These are phyloP conservation scores for Malassezia psittaci DNA, from an alignment of 1,284 basidiomycete genomes.

Conservation along the genomic window DNA sequence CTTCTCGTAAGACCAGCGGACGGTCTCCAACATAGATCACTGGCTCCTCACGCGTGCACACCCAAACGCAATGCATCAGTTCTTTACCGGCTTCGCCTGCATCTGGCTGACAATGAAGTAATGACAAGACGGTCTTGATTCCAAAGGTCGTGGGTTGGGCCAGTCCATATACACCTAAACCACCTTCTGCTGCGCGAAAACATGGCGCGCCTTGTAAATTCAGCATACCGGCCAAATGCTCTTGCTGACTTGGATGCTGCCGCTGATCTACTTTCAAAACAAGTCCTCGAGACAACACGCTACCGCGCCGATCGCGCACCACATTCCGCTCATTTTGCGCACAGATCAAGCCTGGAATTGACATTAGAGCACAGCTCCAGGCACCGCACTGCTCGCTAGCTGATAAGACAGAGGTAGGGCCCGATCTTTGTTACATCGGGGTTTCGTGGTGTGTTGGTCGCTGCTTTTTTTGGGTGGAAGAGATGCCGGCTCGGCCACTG, in stretches of 20 bases:
- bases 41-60: slow-evolving; percentile 62
- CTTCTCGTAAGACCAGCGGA: slow-evolving; percentile 91
- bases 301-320: slow-evolving; percentile 76
- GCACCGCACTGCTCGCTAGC: not conserved
- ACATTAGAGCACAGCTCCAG: not conserved
- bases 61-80: slow-evolving; percentile 50
- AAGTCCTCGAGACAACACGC: slow-evolving; percentile 77
- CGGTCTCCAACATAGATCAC: slow-evolving; percentile 89
- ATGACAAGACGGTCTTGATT: slow-evolving; percentile 76
- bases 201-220: slow-evolving; percentile 86
- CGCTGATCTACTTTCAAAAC: slow-evolving; percentile 69
- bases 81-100: not conserved
- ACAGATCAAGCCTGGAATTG: slow-evolving; percentile 1
- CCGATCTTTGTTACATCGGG: slow-evolving; percentile 2
- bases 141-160: slow-evolving; percentile 92
- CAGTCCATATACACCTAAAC: slow-evolving; percentile 44
- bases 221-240: slow-evolving; percentile 56
- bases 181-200: slow-evolving; percentile 63
- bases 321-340: slow-evolving; percentile 49
- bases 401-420: not conserved
- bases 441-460: not conserved
- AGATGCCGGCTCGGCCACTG: not conserved
- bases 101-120: slow-evolving; percentile 55
- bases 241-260: not conserved
- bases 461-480: too few relatives aligned